These are phyloP conservation scores for Dichotomopilus funicola DNA, from an alignment of 2,329 filamentous ascomycete genomes.

Conservation along the genomic window DNA sequence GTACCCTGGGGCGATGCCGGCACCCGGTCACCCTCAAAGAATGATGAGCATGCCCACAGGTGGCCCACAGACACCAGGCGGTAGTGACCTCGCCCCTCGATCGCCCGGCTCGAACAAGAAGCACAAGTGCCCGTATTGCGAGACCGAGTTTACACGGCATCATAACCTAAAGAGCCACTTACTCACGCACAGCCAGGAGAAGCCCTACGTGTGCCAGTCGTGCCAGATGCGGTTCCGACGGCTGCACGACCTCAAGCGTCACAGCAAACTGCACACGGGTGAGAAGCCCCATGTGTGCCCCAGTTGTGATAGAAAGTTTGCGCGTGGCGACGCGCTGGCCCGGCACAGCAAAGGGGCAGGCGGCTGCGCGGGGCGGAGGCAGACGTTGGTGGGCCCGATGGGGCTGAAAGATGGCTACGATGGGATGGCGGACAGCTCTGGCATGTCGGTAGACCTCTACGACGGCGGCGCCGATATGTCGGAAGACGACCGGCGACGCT, in stretches of 20 bases:
- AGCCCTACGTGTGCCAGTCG: slow-evolving; percentile 90
- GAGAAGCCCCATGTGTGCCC: slow-evolving; percentile 92
- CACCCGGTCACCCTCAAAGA: slow-evolving; percentile 38
- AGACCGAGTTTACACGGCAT: slow-evolving; percentile 93
- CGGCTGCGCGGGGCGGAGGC: slow-evolving; percentile 84
- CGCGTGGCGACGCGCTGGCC: slow-evolving; percentile 87
- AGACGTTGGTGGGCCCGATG: slow-evolving; percentile 72
- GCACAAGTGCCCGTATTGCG: slow-evolving; percentile 94
- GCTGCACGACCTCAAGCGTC: slow-evolving; percentile 89
- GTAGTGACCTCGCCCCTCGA: slow-evolving; percentile 14
- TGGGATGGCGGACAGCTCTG: slow-evolving; percentile 46
- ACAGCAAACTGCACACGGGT: slow-evolving; percentile 93
- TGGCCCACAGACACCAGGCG: slow-evolving; percentile 13
- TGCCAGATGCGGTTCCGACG: slow-evolving; percentile 89
- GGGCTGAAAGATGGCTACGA: slow-evolving; percentile 69
- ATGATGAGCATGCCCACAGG: slow-evolving; percentile 54
- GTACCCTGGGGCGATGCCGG: slow-evolving; percentile 46
- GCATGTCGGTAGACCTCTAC: slow-evolving; percentile 52
- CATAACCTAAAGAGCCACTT: slow-evolving; percentile 97
- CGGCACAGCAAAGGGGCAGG: slow-evolving; percentile 93
- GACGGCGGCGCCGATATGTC: slow-evolving; percentile 54
- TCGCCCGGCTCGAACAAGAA: slow-evolving; percentile 57
- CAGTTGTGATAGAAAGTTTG: slow-evolving; percentile 91
- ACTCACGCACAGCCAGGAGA: slow-evolving; percentile 96
- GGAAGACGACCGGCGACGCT: slow-evolving; percentile 54